Base-by-base conservation (phyloP, 1,139 yeast species). In the Protomyces inundatus region DNA sequence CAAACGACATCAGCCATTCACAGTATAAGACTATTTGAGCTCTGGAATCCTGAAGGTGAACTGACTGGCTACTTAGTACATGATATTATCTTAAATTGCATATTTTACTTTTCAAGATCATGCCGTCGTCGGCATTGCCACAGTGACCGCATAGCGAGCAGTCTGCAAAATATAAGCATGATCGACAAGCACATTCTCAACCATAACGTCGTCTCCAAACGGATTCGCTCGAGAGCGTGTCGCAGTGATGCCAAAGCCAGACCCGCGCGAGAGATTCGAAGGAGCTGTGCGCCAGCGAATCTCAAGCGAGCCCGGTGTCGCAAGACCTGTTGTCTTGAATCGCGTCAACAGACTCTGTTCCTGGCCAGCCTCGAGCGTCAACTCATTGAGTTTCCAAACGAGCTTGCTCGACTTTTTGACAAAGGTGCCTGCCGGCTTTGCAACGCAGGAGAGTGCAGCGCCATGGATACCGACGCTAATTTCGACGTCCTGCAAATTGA, bases 341-440 rank as follows among this genome's bases (percentile, higher is more conserved):
- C 77, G 74, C 66, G 78, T 76, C 60, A 77, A 70, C 54, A 77
- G 69, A 42, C 72, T 71, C 59, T 86, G 78, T 71, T 85, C 87
- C 53, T 85, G 84, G 42, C 96, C 96, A 61, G 84, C 81, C 53
- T 82, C 84, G 54, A 88, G 81, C 9, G 77, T 76, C 4, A 88
- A 91, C 12, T 77, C 76, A 33, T 55, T 58, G 60, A 46, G 9
- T 36, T 62, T 71, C 72, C 32, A 65, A 59, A 64, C 75, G 70
- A 10, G 85, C 84, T 71, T 82, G 84, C 72, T 88, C 82, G 97
- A 97, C 85, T 56, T 89, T 97, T 72, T 84, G 86, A 75, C 86
- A 89, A 78, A 90, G 90, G 64, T 83, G 60, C 97, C 98, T 65
- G 88, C 85, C 3, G 98, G 98, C 72, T 88, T 88, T 10, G 96